phyloP scores from a whole-genome alignment of 306 rosid genomes.

The Glycyrrhiza uralensis region DNA sequence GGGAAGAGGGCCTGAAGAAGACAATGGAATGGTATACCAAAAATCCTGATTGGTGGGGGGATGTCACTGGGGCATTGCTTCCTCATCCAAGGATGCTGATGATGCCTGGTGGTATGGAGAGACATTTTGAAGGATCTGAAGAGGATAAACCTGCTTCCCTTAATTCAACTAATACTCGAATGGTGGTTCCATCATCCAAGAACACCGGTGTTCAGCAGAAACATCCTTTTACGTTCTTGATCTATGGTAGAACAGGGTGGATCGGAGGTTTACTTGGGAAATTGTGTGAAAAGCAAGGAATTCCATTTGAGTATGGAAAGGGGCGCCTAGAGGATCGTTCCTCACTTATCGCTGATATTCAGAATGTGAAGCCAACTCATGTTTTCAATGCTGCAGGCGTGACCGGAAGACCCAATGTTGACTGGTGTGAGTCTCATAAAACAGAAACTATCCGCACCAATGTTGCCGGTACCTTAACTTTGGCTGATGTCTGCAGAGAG shows the following conservation, averaged over 20 bases:
- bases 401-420: constrained; percentile 84
- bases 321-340: constrained; percentile 77
- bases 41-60: constrained; percentile 91
- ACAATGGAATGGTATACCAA: constrained; percentile 75
- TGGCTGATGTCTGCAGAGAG: constrained; percentile 84
- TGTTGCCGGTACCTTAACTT: constrained; percentile 73
- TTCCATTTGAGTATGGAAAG: constrained; percentile 69
- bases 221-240: constrained; percentile 59
- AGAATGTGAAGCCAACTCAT: constrained; percentile 72
- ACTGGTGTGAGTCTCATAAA: constrained; percentile 84
- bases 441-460: constrained; percentile 71
- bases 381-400: constrained; percentile 87
- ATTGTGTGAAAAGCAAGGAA: constrained; percentile 71
- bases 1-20: constrained; percentile 86
- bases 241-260: constrained; percentile 85
- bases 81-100: constrained; percentile 91
- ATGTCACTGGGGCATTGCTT: constrained; percentile 78
- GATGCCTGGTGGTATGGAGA: constrained; percentile 85
- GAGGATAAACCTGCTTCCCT: constrained; percentile 44
- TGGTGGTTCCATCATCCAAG: constrained; percentile 68
- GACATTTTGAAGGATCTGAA: constrained; percentile 55
- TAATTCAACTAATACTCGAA: constrained; percentile 47
- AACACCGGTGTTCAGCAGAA: constrained; percentile 43
- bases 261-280: constrained; percentile 76
- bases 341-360: constrained; percentile 60